These are phyloP conservation scores for Moricandia arvensis DNA, from an alignment of 345 rosid genomes.

Conservation along the genomic window DNA sequence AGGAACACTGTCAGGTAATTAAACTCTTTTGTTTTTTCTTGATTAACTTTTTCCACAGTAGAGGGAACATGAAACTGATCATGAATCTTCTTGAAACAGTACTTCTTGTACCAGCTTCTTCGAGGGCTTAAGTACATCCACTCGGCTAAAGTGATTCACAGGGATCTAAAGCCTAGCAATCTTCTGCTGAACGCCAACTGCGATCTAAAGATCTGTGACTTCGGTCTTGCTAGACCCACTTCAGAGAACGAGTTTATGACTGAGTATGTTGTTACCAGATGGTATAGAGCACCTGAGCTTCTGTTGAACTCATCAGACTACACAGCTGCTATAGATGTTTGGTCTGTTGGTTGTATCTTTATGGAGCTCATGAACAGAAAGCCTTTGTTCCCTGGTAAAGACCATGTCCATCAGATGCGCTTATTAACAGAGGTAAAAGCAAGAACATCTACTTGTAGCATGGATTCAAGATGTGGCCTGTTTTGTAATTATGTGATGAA, in stretches of 20 bases:
- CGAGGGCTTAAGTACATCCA: constrained; percentile 94
- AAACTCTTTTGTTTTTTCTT: background rate
- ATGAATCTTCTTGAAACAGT: constrained; percentile 48
- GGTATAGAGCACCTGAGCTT: constrained; percentile 98
- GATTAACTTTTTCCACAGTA: no score
- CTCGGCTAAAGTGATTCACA: constrained; percentile 92
- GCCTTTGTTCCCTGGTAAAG: constrained; percentile 92
- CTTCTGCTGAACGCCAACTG: constrained; percentile 84
- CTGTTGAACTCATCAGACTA: constrained; percentile 85
- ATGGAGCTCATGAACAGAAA: constrained; percentile 97
- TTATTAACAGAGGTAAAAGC: constrained; percentile 81
- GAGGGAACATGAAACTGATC: no score
- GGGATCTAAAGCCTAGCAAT: constrained; percentile 94
- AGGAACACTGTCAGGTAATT: constrained; percentile 95
- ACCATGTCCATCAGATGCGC: constrained; percentile 95
- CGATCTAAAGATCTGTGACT: constrained; percentile 90
- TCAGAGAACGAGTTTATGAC: constrained; percentile 96
- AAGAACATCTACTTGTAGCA: background rate
- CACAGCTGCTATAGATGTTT: constrained; percentile 91
- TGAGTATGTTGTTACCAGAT: constrained; percentile 96
- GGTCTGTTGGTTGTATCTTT: constrained; percentile 98
- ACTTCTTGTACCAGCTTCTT: constrained; percentile 91
- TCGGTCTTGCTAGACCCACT: constrained; percentile 89
- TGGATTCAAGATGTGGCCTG: background rate
- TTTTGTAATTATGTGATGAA: constrained; percentile 16